Conservation (phyloP, 768 basidiomycete species). For the Suillus subalutaceus region DNA sequence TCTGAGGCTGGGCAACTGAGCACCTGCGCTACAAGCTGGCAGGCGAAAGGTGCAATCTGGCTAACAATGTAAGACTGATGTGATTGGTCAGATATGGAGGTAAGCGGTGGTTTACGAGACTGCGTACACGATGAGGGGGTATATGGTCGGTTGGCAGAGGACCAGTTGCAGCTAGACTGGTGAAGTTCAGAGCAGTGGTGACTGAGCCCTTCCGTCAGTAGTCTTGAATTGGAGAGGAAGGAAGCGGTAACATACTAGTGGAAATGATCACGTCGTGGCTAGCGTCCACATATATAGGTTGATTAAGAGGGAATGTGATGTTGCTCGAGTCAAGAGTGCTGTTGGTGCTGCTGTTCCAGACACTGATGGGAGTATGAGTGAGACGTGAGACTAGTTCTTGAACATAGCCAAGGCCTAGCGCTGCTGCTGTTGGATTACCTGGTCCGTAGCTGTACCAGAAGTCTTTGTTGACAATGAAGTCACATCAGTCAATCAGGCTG, state of each 20-base stretch:
- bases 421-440: conserved; percentile 45
- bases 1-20: conserved; percentile 38
- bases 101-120: neutral
- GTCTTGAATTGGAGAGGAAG: neutral
- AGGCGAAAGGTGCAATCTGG: conserved; percentile 48
- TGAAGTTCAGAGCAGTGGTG: conserved; percentile 49
- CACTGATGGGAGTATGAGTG: conserved; percentile 38
- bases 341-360: conserved; percentile 49
- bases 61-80: conserved; percentile 41
- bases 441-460: conserved; percentile 45
- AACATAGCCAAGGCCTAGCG: conserved; percentile 43
- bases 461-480: neutral
- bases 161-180: conserved; percentile 42
- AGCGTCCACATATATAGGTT: conserved; percentile 48
- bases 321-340: conserved; percentile 44
- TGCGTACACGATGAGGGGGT: conserved; percentile 30
- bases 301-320: conserved; percentile 38
- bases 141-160: conserved; percentile 44
- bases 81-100: neutral
- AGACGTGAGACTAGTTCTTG: conserved; percentile 48
- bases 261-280: conserved; percentile 49
- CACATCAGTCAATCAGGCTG: neutral
- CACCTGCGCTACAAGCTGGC: conserved; percentile 51
- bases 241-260: conserved; percentile 28
- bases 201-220: conserved; percentile 22